Conservation (phyloP, 352 stramenopile species). For the Phytophthora tentaculata region DNA sequence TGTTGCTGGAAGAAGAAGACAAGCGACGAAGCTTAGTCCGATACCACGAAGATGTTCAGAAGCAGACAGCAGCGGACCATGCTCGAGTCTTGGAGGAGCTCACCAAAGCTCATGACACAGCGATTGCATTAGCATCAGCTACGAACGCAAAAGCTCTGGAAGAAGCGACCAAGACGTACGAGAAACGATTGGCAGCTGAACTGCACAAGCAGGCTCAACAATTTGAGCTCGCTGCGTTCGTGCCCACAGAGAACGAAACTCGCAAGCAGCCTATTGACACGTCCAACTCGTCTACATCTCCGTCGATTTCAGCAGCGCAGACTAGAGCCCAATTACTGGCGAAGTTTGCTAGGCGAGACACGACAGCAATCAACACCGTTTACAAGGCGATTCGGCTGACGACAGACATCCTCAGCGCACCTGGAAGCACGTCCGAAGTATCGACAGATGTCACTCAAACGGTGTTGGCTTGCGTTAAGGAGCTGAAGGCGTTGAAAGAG, state of each 20-base stretch:
- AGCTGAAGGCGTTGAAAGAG: constrained; percentile 77
- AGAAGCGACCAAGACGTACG: constrained; percentile 21
- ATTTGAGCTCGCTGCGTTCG: constrained; percentile 45
- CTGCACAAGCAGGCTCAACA: constrained; percentile 57
- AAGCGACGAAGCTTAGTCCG: constrained; percentile 30
- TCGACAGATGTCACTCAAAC: constrained; percentile 64
- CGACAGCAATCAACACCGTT: constrained; percentile 62
- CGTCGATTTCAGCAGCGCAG: constrained; percentile 18
- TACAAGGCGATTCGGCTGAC: constrained; percentile 73
- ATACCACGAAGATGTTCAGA: constrained; percentile 18
- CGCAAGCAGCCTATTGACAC: constrained; percentile 15
- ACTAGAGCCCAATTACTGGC: constrained; percentile 50
- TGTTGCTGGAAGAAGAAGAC: constrained; percentile 32
- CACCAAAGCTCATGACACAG: constrained; percentile 21
- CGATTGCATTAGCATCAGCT: constrained; percentile 17
- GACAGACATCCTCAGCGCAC: constrained; percentile 70
- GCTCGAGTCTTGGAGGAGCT: constrained; percentile 19
- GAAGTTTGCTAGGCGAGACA: constrained; percentile 63
- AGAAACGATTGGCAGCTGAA: constrained; percentile 27
- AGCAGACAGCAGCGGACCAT: constrained; percentile 20
- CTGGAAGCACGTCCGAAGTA: constrained; percentile 37
- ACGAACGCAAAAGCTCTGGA: constrained; percentile 27
- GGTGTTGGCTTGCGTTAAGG: constrained; percentile 69
- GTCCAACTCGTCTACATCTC: neutral
- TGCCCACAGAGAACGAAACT: constrained; percentile 24